Evolutionary conservation across 2,329 filamentous ascomycete species (phyloP), one percentile per base, ranked within the genome.

Genomic region (Pseudogymnoascus sp.): DNA sequence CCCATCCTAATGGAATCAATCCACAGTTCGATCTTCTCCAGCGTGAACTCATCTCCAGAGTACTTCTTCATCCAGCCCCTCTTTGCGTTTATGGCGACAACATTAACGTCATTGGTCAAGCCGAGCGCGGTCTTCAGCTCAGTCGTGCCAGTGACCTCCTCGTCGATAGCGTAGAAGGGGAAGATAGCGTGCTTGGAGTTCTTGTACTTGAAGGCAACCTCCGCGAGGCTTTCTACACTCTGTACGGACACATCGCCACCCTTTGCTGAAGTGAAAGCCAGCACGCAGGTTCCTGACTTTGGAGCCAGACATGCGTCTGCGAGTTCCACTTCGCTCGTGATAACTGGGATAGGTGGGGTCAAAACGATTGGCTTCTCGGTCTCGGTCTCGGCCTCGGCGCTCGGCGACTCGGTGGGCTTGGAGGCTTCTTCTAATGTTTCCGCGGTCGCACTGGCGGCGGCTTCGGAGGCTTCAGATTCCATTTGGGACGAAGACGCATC

Each of bases 1-100:
- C 92, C 90, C 79, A 99, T 82, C 37, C 91, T 86, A 64, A 97
- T 91, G n/a, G 84, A 81, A 70, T 99, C 94, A 63, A 99, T 84
- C 91, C 93, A 99, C 64, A 78, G 77, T 76, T 96, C 90, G 31
- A 99, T 77, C 26, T 81, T 82, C 60, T 82, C 78, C 24, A 79
- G 71, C 61, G 82, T 83, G 47, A 85, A 85, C 13, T 75, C 72
- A 7, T 75, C 73, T 4, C 65, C 66, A 50, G 69, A 5, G 72
- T 90, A 94, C 62, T 82, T 83, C 69, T 88, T 87, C 84, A 87
- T 95, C 94, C 94, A 99, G 41, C 83, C 82, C 60, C 92, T 85
- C 69, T 92, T 91, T 33, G 84, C 88, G 73, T 97, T 97, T 63
- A 96, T 74, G 13, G 92, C 92, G 61, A 97, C 79, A 47, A 97